phyloP scores from a whole-genome alignment of 2,329 filamentous ascomycete genomes.

The Leptographium flavum region DNA sequence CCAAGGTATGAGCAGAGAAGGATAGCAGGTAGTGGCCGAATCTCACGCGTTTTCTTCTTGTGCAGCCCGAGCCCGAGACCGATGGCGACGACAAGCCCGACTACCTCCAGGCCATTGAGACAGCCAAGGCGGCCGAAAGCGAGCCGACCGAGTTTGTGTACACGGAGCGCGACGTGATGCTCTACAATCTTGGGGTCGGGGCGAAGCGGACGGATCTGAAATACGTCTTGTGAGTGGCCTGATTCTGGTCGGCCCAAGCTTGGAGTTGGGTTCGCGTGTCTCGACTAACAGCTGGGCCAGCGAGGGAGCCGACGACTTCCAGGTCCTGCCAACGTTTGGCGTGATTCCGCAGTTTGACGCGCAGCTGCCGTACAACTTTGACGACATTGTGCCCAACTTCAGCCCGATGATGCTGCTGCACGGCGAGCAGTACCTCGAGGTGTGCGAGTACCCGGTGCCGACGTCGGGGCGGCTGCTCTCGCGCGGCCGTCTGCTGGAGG shows the following conservation, averaged over 20 bases:
- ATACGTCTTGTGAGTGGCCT: slow-evolving; percentile 52
- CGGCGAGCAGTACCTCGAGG: slow-evolving; percentile 95
- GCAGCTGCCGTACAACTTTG: slow-evolving; percentile 62
- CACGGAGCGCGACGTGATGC: slow-evolving; percentile 74
- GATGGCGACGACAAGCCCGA: slow-evolving; percentile 33
- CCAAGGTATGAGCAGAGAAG: slow-evolving; percentile 39
- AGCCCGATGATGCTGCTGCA: slow-evolving; percentile 97
- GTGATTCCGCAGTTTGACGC: slow-evolving; percentile 91
- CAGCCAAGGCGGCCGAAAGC: slow-evolving; percentile 57
- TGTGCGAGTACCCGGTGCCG: slow-evolving; percentile 82
- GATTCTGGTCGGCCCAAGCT: not conserved
- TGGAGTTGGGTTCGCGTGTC: not conserved
- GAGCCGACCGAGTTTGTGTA: slow-evolving; percentile 65
- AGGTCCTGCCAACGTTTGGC: slow-evolving; percentile 86
- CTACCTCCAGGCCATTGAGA: slow-evolving; percentile 60
- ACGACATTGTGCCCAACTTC: slow-evolving; percentile 86
- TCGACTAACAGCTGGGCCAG: slow-evolving; percentile 14
- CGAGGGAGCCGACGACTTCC: slow-evolving; percentile 84
- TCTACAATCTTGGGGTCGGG: slow-evolving; percentile 91
- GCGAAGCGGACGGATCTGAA: slow-evolving; percentile 80
- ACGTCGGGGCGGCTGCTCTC: slow-evolving; percentile 66
- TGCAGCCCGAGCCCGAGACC: slow-evolving; percentile 13
- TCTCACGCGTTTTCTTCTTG: slow-evolving; percentile 13
- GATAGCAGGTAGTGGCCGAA: not conserved
- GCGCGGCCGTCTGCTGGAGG: slow-evolving; percentile 72